Percentiles rank a stretch among this genome's conserved stretches.
phyloP scores from a whole-genome alignment of 148 eudicot genomes.

The Silene uniflora region DNA sequence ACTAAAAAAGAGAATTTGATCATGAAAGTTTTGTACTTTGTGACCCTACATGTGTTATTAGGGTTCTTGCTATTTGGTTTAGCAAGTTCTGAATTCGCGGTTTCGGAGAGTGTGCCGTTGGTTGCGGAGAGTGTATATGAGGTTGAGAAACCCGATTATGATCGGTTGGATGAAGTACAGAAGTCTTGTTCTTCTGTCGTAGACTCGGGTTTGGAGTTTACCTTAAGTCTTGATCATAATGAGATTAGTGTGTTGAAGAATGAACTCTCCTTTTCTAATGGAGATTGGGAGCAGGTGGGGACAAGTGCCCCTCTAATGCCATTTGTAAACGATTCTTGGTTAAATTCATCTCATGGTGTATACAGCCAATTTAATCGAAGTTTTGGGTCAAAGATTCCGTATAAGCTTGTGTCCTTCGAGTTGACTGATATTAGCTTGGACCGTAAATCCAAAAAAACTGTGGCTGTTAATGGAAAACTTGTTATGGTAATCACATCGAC shows the following conservation, averaged over 20 bases:
- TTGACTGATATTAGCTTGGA: slow-evolving; percentile 54
- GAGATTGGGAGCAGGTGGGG: slow-evolving; percentile 80
- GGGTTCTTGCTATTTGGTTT: slow-evolving; percentile 28
- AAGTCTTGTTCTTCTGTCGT: slow-evolving; percentile 49
- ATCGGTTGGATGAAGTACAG: slow-evolving; percentile 60
- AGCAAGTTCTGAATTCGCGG: slow-evolving; percentile 29
- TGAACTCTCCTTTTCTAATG: slow-evolving; percentile 60
- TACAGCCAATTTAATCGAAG: slow-evolving; percentile 5
- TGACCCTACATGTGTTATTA: slow-evolving; percentile 32
- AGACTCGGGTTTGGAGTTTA: slow-evolving; percentile 42
- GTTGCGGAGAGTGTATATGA: slow-evolving; percentile 1
- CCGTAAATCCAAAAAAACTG: slow-evolving; percentile 38
- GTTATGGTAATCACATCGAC: slow-evolving; percentile 48
- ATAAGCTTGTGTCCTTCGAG: slow-evolving; percentile 57
- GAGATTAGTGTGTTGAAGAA: slow-evolving; percentile 42
- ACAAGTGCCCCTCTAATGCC: slow-evolving; percentile 66
- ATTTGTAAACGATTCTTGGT: slow-evolving; percentile 47
- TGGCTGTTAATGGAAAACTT: slow-evolving; percentile 60
- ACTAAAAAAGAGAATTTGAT: not conserved
- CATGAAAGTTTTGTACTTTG: slow-evolving; percentile 23
- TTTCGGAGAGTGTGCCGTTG: slow-evolving; percentile 17
- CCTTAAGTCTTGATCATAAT: slow-evolving; percentile 42
- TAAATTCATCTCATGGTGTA: slow-evolving; percentile 45
- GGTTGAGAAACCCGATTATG: slow-evolving; percentile 38
- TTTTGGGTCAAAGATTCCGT: slow-evolving; percentile 28